Evolutionary conservation across 306 rosid genomes (phyloP), one percentile per base, ranked within the genome.

Genomic region (Senna siamea): DNA sequence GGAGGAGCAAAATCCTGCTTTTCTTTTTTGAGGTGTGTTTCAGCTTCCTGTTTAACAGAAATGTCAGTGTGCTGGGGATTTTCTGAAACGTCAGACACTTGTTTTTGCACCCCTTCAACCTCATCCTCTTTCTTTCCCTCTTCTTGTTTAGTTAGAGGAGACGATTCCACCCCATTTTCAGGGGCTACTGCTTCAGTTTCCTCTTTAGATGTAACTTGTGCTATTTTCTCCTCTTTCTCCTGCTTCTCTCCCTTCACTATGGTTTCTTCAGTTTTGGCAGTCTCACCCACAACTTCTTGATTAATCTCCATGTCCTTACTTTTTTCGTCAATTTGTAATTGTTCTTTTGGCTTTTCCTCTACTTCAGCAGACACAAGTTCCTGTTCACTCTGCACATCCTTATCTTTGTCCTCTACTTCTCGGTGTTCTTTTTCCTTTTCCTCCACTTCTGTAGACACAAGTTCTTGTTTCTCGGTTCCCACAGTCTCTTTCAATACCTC

Each of bases 161-260:
- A 75, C 74, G 81, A 43, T 74, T 82, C 78, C 65, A 30, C 83
- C n/a, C n/a, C n/a, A n/a, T n/a, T n/a, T n/a, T n/a, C n/a, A n/a
- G n/a, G n/a, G n/a, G n/a, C 19, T 3, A 66, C 61, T 37, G 51
- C 72, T 64, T 75, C 62, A 30, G 70, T 58, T 76, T 78, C 83
- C 73, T 43, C 80, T 32, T 69, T 74, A 19, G 52, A 40, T 34
- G 80, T 53, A 70, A 71, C 79, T 58, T 64, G 84, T 77, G 73
- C 44, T 14, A 70, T 38, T 57, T 40, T 68, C 40, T 18, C 0
- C 59, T 0, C 32, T 57, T 40, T 68, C 40, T 18, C 0, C 59
- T 0, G 34, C 70, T 78, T 63, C 63, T 10, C 78, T 54, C 72
- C 76, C 78, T 76, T 68, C 50, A 11, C 53, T 0, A 18, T 64